Percentiles rank a stretch among this genome's conserved stretches.
Evolutionary conservation across 139 green algal species (phyloP).

Genomic region (Picochlorum sp.): DNA sequence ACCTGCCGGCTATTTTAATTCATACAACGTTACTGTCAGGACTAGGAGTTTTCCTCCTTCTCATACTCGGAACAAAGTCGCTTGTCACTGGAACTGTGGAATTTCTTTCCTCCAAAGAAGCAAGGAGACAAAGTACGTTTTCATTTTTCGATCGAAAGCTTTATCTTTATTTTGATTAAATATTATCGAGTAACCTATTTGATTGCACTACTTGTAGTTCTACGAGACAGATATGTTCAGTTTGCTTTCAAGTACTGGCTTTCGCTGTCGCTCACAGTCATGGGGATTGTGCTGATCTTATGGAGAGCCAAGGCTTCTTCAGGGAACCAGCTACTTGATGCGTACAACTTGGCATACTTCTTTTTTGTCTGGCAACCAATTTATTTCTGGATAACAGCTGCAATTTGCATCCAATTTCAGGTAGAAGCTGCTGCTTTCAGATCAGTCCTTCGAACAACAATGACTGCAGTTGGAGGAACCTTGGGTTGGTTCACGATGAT

Average conservation of each 20-base stretch:
- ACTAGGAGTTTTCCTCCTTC: background rate
- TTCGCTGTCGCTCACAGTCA: background rate
- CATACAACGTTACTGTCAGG: background rate
- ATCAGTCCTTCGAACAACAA: conserved; percentile 5
- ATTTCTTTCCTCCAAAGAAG: background rate
- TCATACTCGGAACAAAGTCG: background rate
- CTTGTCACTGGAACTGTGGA: background rate
- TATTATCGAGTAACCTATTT: too few species aligned
- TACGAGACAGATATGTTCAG: background rate
- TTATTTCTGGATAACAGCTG: conserved; percentile 12
- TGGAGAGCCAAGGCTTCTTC: conserved; percentile 3
- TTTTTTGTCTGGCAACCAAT: conserved; percentile 16
- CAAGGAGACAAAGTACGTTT: too few species aligned
- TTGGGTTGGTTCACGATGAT: conserved; percentile 9
- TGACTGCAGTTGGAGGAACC: conserved; percentile 1
- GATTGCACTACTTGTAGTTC: background rate
- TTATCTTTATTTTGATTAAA: too few species aligned
- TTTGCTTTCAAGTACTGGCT: conserved; percentile 15
- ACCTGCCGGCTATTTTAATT: background rate
- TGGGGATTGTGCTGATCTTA: conserved; percentile 5
- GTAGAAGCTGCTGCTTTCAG: conserved; percentile 8
- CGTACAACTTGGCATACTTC: background rate
- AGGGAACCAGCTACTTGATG: background rate
- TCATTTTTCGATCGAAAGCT: too few species aligned
- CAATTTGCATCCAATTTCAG: conserved; percentile 18